Evolutionary conservation across 129 eudicot genomes (phyloP).

Genomic region (Ambrosia artemisiifolia): DNA sequence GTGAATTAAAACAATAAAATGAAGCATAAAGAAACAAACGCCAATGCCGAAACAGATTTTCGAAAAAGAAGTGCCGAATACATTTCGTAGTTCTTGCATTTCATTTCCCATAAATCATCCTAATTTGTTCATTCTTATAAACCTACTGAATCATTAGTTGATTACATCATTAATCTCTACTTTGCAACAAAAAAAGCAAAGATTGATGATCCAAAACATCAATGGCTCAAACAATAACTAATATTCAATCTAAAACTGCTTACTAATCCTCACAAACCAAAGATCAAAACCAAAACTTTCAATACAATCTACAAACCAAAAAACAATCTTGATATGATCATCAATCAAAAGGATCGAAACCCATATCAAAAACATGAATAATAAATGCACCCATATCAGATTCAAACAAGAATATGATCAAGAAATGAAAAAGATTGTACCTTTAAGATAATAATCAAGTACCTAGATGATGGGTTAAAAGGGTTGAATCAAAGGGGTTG

Average conservation of each 20-base stretch:
- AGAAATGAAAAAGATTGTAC: constrained; percentile 15
- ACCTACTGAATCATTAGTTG: neutral
- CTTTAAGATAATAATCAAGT: constrained; percentile 21
- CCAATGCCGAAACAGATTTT: neutral
- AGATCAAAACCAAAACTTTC: constrained; percentile 24
- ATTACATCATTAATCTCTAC: neutral
- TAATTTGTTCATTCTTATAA: constrained; percentile 2
- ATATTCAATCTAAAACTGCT: constrained; percentile 17
- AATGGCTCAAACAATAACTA: constrained; percentile 1
- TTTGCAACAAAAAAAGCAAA: constrained; percentile 4
- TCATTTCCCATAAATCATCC: neutral
- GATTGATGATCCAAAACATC: neutral
- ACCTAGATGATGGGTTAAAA: constrained; percentile 14
- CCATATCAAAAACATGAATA: constrained; percentile 8
- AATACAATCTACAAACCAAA: constrained; percentile 23
- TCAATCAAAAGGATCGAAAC: constrained; percentile 15
- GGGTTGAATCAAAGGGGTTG: constrained; percentile 20
- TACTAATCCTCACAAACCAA: neutral
- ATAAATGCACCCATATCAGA: constrained; percentile 20
- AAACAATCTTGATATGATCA: constrained; percentile 9
- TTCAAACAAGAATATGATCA: neutral
- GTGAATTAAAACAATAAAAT: neutral
- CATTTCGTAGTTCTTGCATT: neutral
- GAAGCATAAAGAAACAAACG: neutral
- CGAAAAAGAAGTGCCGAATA: neutral